These are phyloP conservation scores for Arthroderma sp. DNA, from an alignment of 2,329 filamentous ascomycete species.

Conservation along the genomic window DNA sequence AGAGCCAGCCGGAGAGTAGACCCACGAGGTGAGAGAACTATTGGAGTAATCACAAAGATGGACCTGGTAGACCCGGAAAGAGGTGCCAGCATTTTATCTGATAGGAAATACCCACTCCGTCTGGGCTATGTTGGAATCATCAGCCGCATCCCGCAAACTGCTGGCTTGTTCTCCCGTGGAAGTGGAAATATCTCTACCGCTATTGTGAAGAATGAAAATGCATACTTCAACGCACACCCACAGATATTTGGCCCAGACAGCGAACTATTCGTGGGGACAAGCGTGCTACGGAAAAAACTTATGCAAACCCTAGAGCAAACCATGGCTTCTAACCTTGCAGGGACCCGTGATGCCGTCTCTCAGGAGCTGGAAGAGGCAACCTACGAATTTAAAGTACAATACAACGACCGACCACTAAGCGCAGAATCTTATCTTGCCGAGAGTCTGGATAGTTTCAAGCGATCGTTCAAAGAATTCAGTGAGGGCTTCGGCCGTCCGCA, in stretches of 20 bases:
- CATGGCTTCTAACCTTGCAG: slow-evolving; percentile 84
- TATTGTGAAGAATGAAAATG: slow-evolving; percentile 77
- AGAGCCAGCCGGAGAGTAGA: slow-evolving; percentile 84
- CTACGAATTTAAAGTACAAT: slow-evolving; percentile 99
- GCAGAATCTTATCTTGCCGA: slow-evolving; percentile 95
- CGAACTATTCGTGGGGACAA: slow-evolving; percentile 67
- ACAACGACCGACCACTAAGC: slow-evolving; percentile 88
- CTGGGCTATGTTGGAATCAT: slow-evolving; percentile 94
- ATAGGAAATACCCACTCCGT: slow-evolving; percentile 88
- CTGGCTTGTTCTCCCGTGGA: slow-evolving; percentile 70
- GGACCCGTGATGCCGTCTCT: slow-evolving; percentile 80
- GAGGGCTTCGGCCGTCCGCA: slow-evolving; percentile 81
- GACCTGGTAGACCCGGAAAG: slow-evolving; percentile 79
- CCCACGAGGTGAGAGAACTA: slow-evolving; percentile 86
- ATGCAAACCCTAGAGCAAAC: slow-evolving; percentile 96
- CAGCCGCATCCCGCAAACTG: slow-evolving; percentile 57
- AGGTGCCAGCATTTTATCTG: slow-evolving; percentile 65
- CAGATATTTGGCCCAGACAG: slow-evolving; percentile 63
- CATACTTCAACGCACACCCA: slow-evolving; percentile 76
- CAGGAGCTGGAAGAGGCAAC: slow-evolving; percentile 93
- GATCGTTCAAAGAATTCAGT: slow-evolving; percentile 88
- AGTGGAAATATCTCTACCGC: slow-evolving; percentile 65
- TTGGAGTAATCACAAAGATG: slow-evolving; percentile 99
- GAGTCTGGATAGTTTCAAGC: slow-evolving; percentile 90
- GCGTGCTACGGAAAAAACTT: slow-evolving; percentile 80